A percentile compares a stretch with the other conserved stretches of the same genome.
phyloP scores from a whole-genome alignment of 2,329 filamentous ascomycete species.

The Aspergillus sergii region DNA sequence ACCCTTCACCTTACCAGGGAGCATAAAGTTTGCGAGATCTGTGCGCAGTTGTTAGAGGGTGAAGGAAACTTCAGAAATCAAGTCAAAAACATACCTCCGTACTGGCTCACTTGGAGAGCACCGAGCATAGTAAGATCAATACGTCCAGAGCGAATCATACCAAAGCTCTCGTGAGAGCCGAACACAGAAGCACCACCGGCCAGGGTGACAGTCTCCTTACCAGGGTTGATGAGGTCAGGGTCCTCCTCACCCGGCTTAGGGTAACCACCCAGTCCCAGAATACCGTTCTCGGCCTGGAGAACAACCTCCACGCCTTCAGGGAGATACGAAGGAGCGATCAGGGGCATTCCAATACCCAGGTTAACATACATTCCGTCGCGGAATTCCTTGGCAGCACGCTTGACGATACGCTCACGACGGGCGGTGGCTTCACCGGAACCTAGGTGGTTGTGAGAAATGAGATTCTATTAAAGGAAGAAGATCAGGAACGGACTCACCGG shows the following conservation, averaged over 20 bases:
- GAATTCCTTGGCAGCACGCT: slow-evolving; percentile 77
- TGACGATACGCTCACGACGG: slow-evolving; percentile 79
- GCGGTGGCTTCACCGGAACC: slow-evolving; percentile 62
- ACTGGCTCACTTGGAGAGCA: slow-evolving; percentile 76
- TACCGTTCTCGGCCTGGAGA: slow-evolving; percentile 85
- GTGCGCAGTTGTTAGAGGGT: slow-evolving; percentile 11
- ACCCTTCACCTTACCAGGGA: slow-evolving; percentile 82
- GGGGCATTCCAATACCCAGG: slow-evolving; percentile 85
- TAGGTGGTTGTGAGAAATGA: slow-evolving; percentile 2
- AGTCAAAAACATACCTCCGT: slow-evolving; percentile 50
- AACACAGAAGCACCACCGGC: slow-evolving; percentile 75
- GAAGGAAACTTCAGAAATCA: not conserved
- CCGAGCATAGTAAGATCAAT: slow-evolving; percentile 84
- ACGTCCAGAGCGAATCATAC: slow-evolving; percentile 83
- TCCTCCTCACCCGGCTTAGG: slow-evolving; percentile 70
- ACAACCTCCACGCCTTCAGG: slow-evolving; percentile 71
- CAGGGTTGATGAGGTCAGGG: slow-evolving; percentile 80
- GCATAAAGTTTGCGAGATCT: slow-evolving; percentile 88
- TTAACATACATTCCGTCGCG: slow-evolving; percentile 88
- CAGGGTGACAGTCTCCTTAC: slow-evolving; percentile 84
- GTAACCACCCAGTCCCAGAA: slow-evolving; percentile 80
- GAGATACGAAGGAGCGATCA: slow-evolving; percentile 75
- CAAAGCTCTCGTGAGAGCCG: slow-evolving; percentile 79
- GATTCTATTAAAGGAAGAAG: slow-evolving; percentile 44
- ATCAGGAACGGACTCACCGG: slow-evolving; percentile 53